Conservation (phyloP, 805 yeast genomes). For the Kuraishia cidri region DNA sequence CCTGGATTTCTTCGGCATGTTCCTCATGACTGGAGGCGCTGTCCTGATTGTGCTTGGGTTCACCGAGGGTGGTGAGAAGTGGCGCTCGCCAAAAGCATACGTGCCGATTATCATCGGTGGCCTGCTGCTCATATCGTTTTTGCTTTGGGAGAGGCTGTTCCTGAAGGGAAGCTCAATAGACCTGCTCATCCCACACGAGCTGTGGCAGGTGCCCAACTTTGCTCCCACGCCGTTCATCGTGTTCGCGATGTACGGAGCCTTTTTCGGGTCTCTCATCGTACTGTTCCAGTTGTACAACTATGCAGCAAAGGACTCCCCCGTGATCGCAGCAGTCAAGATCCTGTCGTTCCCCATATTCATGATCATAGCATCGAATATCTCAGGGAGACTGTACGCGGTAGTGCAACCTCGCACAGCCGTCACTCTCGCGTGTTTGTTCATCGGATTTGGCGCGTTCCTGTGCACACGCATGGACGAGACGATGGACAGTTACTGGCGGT, state of each 20-base stretch:
- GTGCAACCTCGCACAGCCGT: not conserved
- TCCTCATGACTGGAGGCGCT: constrained; percentile 23
- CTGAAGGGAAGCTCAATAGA: no score
- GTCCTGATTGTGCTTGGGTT: constrained; percentile 31
- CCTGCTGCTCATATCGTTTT: constrained; percentile 15
- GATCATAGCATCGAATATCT: not conserved
- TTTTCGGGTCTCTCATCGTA: not conserved
- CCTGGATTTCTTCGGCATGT: constrained; percentile 20
- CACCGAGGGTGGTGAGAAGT: constrained; percentile 33
- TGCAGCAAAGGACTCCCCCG: constrained; percentile 1
- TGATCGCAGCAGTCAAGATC: not conserved
- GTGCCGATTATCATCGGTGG: constrained; percentile 30
- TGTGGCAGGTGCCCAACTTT: constrained; percentile 16
- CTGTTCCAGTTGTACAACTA: not conserved
- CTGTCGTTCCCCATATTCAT: not conserved
- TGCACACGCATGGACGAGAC: not conserved
- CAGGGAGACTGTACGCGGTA: not conserved
- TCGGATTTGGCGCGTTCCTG: not conserved
- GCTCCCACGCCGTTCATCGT: not conserved
- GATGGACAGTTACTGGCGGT: not conserved
- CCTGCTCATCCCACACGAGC: constrained; percentile 18
- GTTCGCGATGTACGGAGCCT: not conserved
- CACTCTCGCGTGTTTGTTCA: not conserved
- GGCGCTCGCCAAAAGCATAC: constrained; percentile 31
- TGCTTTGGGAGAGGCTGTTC: constrained; percentile 24